These are phyloP conservation scores for Batkoa obscura DNA, from an alignment of 371 early-diverging fungal genomes.

Conservation along the genomic window DNA sequence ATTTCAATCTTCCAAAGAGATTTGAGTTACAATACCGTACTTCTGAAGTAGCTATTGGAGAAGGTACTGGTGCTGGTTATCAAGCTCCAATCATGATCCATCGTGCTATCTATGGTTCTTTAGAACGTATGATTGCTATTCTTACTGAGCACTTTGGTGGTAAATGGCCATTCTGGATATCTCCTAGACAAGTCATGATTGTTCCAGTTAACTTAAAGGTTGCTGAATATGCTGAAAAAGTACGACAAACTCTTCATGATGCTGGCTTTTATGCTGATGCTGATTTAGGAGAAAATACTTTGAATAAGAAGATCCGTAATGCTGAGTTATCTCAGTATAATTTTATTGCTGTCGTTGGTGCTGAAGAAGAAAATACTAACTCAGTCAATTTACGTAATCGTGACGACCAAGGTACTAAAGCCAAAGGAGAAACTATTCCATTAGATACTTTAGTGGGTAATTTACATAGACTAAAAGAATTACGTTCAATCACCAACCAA, in stretches of 20 bases:
- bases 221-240: conserved; percentile 23
- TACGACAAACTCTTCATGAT: conserved; percentile 24
- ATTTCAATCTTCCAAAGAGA: conserved; percentile 81
- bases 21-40: conserved; percentile 70
- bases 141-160: conserved; percentile 78
- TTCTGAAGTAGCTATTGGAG: conserved; percentile 13
- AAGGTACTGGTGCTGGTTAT: conserved; percentile 16
- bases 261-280: conserved; percentile 60
- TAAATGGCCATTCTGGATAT: conserved; percentile 97
- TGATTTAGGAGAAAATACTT: conserved; percentile 59
- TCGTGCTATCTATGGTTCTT: conserved; percentile 81
- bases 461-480: conserved; percentile 34
- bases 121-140: conserved; percentile 93
- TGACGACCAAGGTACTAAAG: conserved; percentile 65
- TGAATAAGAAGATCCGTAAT: conserved; percentile 94
- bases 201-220: conserved; percentile 46
- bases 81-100: conserved; percentile 87
- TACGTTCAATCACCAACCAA: conserved; percentile 29
- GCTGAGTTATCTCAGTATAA: conserved; percentile 81
- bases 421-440: conserved; percentile 54
- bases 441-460: conserved; percentile 39
- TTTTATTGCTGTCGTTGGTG: conserved; percentile 86
- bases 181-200: conserved; percentile 88
- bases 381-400: conserved; percentile 86
- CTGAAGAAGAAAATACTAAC: conserved; percentile 60